Evolutionary conservation across 768 basidiomycete species (phyloP), one percentile per base, ranked within the genome.

Genomic region (Amanita rimosa): DNA sequence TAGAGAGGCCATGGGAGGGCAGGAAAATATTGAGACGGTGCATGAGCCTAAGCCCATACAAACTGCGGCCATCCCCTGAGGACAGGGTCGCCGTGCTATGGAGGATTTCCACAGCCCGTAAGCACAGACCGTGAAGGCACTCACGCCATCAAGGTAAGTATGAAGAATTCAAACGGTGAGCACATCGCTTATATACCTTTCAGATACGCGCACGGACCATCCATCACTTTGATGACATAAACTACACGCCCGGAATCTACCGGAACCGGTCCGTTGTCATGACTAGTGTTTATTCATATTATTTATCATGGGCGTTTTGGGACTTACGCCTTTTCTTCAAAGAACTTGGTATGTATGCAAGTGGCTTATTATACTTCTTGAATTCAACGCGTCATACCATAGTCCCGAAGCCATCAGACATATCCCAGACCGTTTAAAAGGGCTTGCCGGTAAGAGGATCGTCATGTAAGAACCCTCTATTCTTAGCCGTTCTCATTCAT

Each of bases 321-420:
- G 83, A 21, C 69, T 87, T 48, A 72, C 75, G 19, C 81, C 82
- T 43, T 86, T 86, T 57, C 68, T 87, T 24, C 75, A 75, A 57
- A 83, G 78, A 59, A 68, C 66, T n/a, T 83, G 70, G 85, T 83
- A 54, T 53, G 71, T 58, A 34, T 31, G 31, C 31, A 5, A 31
- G 38, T 21, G 5, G 3, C 6, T 38, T 24, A n/a, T 21, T 22
- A 7, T 22, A 29, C 19, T 33, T 0, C 34, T 46, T 21, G 17
- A 43, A 34, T 13, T 16, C 27, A 7, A 27, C 10, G 14, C 44
- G 16, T 31, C 42, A 33, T 39, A 88, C 19, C 42, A 33, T 39
- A 88, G 85, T 56, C 85, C 85, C 35, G 69, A 78, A 49, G 75
- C 85, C 16, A 70, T 87, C 42, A 76, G 70, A 58, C 68, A 62